Evolutionary conservation across 257 asterid genomes (phyloP), one percentile per base, ranked within the genome.

Genomic region (Craterostigma plantagineum): DNA sequence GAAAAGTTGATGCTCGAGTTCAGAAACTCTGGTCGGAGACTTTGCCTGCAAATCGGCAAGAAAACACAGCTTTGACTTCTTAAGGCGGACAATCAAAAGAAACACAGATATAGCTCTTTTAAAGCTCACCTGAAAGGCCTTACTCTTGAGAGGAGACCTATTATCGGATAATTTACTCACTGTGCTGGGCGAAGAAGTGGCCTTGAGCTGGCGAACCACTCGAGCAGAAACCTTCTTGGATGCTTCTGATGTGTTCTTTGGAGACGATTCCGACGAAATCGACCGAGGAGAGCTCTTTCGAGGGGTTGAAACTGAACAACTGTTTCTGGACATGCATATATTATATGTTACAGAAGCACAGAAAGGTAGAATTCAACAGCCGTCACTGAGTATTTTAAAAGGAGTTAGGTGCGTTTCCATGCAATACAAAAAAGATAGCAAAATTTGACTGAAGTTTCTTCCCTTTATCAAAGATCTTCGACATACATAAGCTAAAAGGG

Each of bases 1-100:
- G 53, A 74, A 68, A 42, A 90, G 57, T 69, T 72, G 92, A 37
- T 55, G 49, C 68, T 90, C 95, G 36, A 79, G 75, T 16, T 79
- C 92, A 14, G 69, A 60, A 54, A 64, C 79, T 62, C 50, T 68
- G 59, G 64, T 64, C 3, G 69, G 53, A 4, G 58, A 72, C 74
- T 67, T 69, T 64, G 63, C 81, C 86, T 75, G 72, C 16, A 54
- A 39, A 47, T 61, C n/a, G 5, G 36, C 50, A n/a, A 9, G 10
- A 35, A 33, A 53, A 33, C 33, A 43, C 48, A 10, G 1, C 16
- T 18, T 8, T 8, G 11, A 18, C 1, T 9, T 36, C 14, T 36
- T 4, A 27, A n/a, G n/a, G n/a, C n/a, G n/a, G n/a, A n/a, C n/a
- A n/a, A n/a, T n/a, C n/a, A n/a, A n/a, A n/a, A n/a, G n/a, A n/a